phyloP scores from a whole-genome alignment of 2,329 filamentous ascomycete species.

The Harringtonia aguacate region DNA sequence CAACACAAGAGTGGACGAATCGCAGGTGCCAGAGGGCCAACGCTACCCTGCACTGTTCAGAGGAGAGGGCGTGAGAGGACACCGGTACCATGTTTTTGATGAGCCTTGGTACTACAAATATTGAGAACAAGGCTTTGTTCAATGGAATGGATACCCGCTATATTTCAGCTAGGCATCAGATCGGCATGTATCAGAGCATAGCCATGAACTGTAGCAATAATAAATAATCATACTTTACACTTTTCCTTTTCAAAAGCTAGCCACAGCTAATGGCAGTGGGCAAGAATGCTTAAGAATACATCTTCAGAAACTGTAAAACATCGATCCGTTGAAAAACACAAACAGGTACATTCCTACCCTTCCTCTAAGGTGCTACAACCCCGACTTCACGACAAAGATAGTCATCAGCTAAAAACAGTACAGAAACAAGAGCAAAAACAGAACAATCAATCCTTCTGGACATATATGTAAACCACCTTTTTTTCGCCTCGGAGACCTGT shows the following conservation, averaged over 20 bases:
- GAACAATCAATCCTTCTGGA: slow-evolving; percentile 35
- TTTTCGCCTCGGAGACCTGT: slow-evolving; percentile 36
- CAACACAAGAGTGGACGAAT: slow-evolving; percentile 51
- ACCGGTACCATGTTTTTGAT: slow-evolving; percentile 90
- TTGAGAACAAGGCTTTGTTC: slow-evolving; percentile 9
- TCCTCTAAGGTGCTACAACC: too few species aligned
- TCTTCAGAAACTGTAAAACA: too few species aligned
- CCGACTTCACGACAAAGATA: too few species aligned
- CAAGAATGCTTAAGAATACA: neutral
- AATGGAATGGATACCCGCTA: too few species aligned
- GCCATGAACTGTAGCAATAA: neutral
- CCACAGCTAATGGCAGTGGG: neutral
- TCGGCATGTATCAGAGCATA: neutral
- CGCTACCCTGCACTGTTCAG: slow-evolving; percentile 79
- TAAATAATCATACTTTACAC: neutral
- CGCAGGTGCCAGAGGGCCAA: slow-evolving; percentile 63
- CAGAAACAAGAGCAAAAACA: neutral
- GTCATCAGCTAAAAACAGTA: too few species aligned
- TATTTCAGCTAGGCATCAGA: neutral
- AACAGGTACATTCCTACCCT: too few species aligned
- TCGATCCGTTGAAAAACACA: too few species aligned
- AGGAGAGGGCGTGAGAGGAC: slow-evolving; percentile 77
- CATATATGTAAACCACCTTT: slow-evolving; percentile 49
- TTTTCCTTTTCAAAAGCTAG: neutral
- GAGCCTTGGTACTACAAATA: slow-evolving; percentile 65